Conservation (phyloP, 306 rosid species). For the Castanea crenata region DNA sequence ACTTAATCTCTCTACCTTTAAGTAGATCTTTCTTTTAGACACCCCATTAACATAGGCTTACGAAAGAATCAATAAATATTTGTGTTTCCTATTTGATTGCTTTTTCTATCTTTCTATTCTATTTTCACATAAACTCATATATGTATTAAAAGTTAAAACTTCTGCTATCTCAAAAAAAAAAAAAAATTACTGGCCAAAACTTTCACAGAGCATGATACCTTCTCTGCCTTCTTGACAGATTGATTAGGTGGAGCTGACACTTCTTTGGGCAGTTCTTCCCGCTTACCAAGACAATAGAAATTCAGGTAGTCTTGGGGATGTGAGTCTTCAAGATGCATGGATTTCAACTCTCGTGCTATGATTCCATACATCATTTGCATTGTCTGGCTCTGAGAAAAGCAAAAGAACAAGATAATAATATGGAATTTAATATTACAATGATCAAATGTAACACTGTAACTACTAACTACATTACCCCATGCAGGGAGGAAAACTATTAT, state of each 20-base stretch:
- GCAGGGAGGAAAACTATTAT: neutral
- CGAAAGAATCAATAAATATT: too few species aligned
- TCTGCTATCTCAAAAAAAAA: too few species aligned
- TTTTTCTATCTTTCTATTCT: too few species aligned
- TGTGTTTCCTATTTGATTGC: too few species aligned
- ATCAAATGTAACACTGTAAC: neutral
- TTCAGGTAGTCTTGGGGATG: conserved; percentile 81
- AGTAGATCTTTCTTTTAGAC: too few species aligned
- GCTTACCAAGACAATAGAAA: conserved; percentile 83
- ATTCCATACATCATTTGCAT: conserved; percentile 83
- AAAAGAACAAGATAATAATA: conserved; percentile 3
- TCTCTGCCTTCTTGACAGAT: conserved; percentile 33
- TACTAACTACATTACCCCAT: too few species aligned
- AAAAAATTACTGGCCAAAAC: too few species aligned
- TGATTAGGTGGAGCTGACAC: conserved; percentile 20
- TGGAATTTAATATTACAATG: neutral
- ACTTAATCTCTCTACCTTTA: too few species aligned
- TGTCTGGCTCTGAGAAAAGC: conserved; percentile 63
- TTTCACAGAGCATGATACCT: conserved; percentile 36
- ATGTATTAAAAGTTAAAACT: too few species aligned
- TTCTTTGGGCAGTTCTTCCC: conserved; percentile 46
- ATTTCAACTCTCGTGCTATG: conserved; percentile 62
- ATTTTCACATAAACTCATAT: too few species aligned
- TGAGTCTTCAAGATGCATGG: conserved; percentile 32
- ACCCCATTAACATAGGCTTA: too few species aligned